Base-by-base conservation (phyloP, 495 filamentous ascomycete genomes). In the Penicillium crystallinum region DNA sequence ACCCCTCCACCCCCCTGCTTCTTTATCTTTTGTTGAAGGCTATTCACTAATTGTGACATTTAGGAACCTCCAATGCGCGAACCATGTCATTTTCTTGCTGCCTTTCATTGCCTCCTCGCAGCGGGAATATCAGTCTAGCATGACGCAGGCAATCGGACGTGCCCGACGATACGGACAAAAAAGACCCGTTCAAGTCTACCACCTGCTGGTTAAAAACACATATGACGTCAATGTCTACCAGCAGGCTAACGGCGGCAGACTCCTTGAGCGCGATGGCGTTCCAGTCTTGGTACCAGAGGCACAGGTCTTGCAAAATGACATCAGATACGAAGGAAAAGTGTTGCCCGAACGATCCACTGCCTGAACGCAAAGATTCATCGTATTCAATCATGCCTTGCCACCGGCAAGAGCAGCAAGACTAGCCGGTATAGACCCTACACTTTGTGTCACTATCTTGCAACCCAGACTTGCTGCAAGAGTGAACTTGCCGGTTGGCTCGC, bases 101-200 rank as follows among this genome's bases (percentile, higher is more conserved):
- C 88, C 89, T 2, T 62, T 82, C 2, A 69, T 84, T 2, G 67
- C 77, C 0, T 56, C 70, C 5, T 73, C 78, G 1, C 76, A 85
- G 42, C 70, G 82, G 23, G 69, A 77, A 11, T 91, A 84, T 54
- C 70, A 83, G 1, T 70, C 77, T 2, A 69, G 67, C 3, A 84
- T 87, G 73, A 81, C 72, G 0, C 90, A 95, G 58, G 88, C 88
- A 0, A 81, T 84, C 35, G 89, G 89, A 0, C 79, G 90, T 33
- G 75, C 75, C 29, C 70, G 81, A 2, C 81, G 90, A 6, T 84
- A 78, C 41, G 84, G 86, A 0, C 90, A 95, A 67, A 59, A 61
- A n/a, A 82, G 79, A 60, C 54, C 55, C 1, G 88, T 95, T 8
- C 66, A 85, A 31, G 69, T 89, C n/a, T 89, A 87, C 66, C 80